Conservation (phyloP, 2,329 filamentous ascomycete species). For the Mycosphaerella arachidis region DNA sequence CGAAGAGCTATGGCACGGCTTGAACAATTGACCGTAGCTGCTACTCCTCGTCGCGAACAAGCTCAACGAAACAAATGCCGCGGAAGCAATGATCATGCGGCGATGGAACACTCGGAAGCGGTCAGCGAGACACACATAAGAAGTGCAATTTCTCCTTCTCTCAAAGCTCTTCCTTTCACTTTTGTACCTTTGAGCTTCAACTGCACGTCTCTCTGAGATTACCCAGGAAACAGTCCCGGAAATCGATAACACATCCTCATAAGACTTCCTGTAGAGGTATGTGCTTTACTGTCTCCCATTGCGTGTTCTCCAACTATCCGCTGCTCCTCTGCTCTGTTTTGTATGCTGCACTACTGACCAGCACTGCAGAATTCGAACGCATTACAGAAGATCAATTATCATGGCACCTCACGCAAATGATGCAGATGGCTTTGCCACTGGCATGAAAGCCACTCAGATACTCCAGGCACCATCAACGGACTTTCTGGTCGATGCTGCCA, state of each 20-base stretch:
- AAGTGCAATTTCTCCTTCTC: constrained; percentile 10
- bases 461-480: constrained; percentile 29
- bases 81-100: constrained; percentile 13
- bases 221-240: neutral
- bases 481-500: constrained; percentile 87
- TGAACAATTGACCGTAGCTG: constrained; percentile 18
- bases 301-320: neutral
- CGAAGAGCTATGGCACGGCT: neutral
- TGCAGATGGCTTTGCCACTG: constrained; percentile 52
- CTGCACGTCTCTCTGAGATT: neutral
- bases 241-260: neutral
- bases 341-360: neutral
- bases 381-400: neutral
- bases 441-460: constrained; percentile 30
- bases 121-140: constrained; percentile 13
- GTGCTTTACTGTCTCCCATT: neutral
- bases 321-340: neutral
- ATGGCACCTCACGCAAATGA: constrained; percentile 95
- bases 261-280: neutral
- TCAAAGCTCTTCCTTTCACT: constrained; percentile 10
- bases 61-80: constrained; percentile 16
- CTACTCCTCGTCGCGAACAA: constrained; percentile 20
- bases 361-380: neutral
- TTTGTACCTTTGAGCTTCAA: constrained; percentile 3
- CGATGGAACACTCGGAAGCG: constrained; percentile 18